Evolutionary conservation across 352 stramenopile genomes (phyloP), one percentile per base, ranked within the genome.

Genomic region (Bremia lactucae): DNA sequence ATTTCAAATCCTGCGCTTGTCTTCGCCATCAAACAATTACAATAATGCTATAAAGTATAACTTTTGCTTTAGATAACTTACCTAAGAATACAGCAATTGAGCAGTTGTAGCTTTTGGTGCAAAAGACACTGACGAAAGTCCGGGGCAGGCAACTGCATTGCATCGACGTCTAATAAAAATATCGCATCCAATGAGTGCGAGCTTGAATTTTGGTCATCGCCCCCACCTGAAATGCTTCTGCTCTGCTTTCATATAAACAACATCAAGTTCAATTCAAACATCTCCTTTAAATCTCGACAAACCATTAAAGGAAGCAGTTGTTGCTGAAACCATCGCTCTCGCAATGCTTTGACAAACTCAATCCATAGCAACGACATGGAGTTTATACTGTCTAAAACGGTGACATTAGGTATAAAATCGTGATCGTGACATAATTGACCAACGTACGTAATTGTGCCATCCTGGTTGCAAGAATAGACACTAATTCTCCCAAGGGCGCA

Each of bases 301-400:
- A 90, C 77, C 64, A 87, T 75, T n/a, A 73, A 72, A 9, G 78
- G 75, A 28, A 91, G 66, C 14, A 88, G 42, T 21, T 61, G 62
- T 18, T 82, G 68, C 36, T 79, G 59, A 25, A 70, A 82, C 71
- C 71, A 88, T 28, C 68, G 55, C 31, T 91, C 72, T 23, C 78
- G 60, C 20, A 91, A 41, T 1, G 56, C 56, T 42, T 85, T 87
- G 19, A 91, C 74, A 61, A 91, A 88, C 47, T 91, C 75, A 13
- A 88, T 73, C 78, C 78, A 91, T 25, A 91, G 38, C 15, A 86
- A 49, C 3, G 69, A 79, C 72, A 88, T 86, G 2, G 68, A 71
- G 35, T 82, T 80, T 10, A 91, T 59, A 0, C 73, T 60, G 36
- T 84, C 78, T 91, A 26, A 10, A 31, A 16, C 31, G 22, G 22